Evolutionary conservation across 169 alveolate genomes (phyloP).

Genomic region (Cryptosporidium sp.): DNA sequence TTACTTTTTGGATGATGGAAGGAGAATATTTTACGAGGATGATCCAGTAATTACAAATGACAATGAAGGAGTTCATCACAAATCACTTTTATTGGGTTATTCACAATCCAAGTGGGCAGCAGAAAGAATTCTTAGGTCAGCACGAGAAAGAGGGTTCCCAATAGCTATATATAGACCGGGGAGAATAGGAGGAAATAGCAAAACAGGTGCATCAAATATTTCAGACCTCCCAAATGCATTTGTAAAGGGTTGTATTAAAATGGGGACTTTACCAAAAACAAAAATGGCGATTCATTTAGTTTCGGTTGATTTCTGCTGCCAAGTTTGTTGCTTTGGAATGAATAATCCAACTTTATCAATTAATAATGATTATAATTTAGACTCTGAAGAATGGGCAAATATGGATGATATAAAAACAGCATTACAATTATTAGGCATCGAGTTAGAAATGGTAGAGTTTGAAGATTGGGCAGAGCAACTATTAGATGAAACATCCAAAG

Average conservation of each 20-base stretch:
- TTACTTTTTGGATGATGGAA: slow-evolving; percentile 64
- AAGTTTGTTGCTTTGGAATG: slow-evolving; percentile 41
- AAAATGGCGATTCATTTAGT: slow-evolving; percentile 70
- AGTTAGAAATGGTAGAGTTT: slow-evolving; percentile 38
- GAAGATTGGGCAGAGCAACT: slow-evolving; percentile 47
- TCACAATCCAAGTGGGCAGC: slow-evolving; percentile 76
- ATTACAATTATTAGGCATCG: slow-evolving; percentile 1
- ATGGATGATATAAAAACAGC: slow-evolving; percentile 57
- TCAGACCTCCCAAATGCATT: slow-evolving; percentile 73
- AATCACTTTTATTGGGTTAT: slow-evolving; percentile 46
- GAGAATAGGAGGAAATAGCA: slow-evolving; percentile 72
- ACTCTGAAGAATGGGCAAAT: slow-evolving; percentile 40
- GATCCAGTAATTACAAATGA: slow-evolving; percentile 64
- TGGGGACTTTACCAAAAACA: slow-evolving; percentile 55
- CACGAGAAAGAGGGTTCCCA: slow-evolving; percentile 54
- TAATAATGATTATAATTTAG: slow-evolving; percentile 40
- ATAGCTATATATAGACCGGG: slow-evolving; percentile 71
- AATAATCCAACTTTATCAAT: slow-evolving; percentile 23
- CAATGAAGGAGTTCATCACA: slow-evolving; percentile 43
- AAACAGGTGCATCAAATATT: slow-evolving; percentile 60
- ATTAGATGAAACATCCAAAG: slow-evolving; percentile 7
- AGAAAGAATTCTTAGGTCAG: slow-evolving; percentile 34
- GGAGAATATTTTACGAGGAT: slow-evolving; percentile 71
- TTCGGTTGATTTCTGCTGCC: slow-evolving; percentile 62
- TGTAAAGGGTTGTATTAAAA: slow-evolving; percentile 61